Evolutionary conservation across 2,329 filamentous ascomycete genomes (phyloP).

Genomic region (Fonsecaea pedrosoi): DNA sequence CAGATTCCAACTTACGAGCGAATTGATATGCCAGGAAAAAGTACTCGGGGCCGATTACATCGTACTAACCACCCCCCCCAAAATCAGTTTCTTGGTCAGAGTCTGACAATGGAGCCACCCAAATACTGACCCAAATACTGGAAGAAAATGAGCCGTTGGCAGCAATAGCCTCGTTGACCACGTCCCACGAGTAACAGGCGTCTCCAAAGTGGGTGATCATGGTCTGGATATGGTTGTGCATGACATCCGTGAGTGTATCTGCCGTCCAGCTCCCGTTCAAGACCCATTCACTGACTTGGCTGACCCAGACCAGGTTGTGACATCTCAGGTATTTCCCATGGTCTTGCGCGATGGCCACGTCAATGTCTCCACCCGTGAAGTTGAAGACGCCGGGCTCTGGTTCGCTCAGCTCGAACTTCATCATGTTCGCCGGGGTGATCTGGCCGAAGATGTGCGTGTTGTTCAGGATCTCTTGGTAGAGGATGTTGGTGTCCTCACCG

Average conservation of each 20-base stretch:
- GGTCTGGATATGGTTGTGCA: constrained; percentile 56
- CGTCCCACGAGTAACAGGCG: constrained; percentile 50
- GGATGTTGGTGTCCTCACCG: constrained; percentile 57
- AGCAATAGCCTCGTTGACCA: constrained; percentile 53
- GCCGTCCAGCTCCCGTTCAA: constrained; percentile 62
- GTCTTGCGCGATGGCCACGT: constrained; percentile 49
- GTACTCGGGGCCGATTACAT: constrained; percentile 54
- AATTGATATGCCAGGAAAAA: constrained; percentile 54
- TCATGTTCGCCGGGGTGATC: constrained; percentile 68
- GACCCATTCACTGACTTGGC: constrained; percentile 59
- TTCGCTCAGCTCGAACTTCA: constrained; percentile 63
- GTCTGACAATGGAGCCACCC: no score
- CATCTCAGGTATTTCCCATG: constrained; percentile 63
- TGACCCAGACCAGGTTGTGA: constrained; percentile 64
- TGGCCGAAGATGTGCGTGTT: constrained; percentile 67
- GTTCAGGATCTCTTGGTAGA: constrained; percentile 63
- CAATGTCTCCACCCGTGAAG: constrained; percentile 62
- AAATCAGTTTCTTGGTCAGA: background rate
- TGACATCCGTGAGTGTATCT: constrained; percentile 61
- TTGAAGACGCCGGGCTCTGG: constrained; percentile 63
- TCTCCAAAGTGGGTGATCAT: constrained; percentile 48
- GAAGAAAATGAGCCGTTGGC: constrained; percentile 49
- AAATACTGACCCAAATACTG: constrained; percentile 45
- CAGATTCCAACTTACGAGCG: constrained; percentile 37
- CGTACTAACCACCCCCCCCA: constrained; percentile 35